These are phyloP conservation scores for Phyllachora maydis DNA, from an alignment of 2,329 filamentous ascomycete species.

Conservation along the genomic window DNA sequence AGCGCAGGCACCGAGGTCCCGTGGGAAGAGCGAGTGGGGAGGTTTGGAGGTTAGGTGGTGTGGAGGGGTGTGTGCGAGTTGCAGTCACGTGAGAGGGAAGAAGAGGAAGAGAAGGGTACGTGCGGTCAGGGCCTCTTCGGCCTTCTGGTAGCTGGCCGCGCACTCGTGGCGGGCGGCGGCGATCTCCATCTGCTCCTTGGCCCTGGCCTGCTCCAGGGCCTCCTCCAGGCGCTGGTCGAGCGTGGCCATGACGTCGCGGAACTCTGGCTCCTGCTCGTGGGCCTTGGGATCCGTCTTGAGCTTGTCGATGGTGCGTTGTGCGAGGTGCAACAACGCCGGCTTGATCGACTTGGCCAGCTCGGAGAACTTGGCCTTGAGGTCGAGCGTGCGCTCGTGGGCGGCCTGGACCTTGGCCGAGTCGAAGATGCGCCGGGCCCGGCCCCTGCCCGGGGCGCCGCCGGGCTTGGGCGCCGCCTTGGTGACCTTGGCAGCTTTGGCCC, in stretches of 20 bases:
- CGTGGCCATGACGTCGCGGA: slow-evolving; percentile 1
- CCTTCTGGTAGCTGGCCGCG: not conserved
- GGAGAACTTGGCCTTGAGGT: not conserved
- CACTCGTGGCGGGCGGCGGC: not conserved
- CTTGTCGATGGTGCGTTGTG: not conserved
- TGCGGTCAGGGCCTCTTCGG: not conserved
- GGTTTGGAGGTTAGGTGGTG: no score
- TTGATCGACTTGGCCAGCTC: not conserved
- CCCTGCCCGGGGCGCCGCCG: not conserved
- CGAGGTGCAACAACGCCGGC: slow-evolving; percentile 1
- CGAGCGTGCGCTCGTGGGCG: not conserved
- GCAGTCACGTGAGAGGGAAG: slow-evolving; percentile 1
- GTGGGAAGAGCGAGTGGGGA: no score
- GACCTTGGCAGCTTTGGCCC: slow-evolving; percentile 1
- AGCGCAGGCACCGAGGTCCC: no score
- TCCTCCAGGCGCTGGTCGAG: not conserved
- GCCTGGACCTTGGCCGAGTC: not conserved
- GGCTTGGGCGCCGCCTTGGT: not conserved
- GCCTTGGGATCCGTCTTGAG: not conserved
- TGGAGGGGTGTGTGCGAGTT: no score
- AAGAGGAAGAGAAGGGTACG: not conserved
- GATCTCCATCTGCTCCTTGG: not conserved
- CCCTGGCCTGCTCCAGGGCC: not conserved
- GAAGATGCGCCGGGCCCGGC: not conserved
- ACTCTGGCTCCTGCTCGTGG: not conserved